Evolutionary conservation across 495 filamentous ascomycete species (phyloP).

Genomic region (Pseudevernia furfuracea): DNA sequence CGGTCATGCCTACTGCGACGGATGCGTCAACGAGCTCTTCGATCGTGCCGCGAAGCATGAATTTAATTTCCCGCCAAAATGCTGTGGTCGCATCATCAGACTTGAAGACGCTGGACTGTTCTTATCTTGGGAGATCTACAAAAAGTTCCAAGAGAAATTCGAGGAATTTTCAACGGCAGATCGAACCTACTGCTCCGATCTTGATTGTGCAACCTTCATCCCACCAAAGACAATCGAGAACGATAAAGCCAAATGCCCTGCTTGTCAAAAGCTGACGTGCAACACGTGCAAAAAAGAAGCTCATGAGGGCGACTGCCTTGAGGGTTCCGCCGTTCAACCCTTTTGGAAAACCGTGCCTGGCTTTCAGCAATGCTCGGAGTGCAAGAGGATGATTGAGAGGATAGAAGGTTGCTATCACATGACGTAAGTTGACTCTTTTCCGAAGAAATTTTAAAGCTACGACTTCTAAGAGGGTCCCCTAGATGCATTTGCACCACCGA

Average conservation of each 20-base stretch:
- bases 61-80: neutral
- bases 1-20: neutral
- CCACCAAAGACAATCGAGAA: conserved; percentile 19
- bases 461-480: neutral
- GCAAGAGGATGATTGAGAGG: conserved; percentile 14
- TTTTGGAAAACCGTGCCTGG: neutral
- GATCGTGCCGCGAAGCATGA: neutral
- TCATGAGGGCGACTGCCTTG: conserved; percentile 8
- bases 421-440: neutral
- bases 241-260: conserved; percentile 34
- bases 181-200: conserved; percentile 1
- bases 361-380: conserved; percentile 10
- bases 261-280: conserved; percentile 27
- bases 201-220: neutral
- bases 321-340: neutral
- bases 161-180: neutral
- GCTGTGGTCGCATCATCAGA: neutral
- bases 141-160: neutral
- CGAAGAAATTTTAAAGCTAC: neutral
- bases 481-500: conserved; percentile 12
- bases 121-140: neutral
- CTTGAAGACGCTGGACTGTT: neutral
- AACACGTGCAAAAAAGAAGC: neutral
- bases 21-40: neutral
- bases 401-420: conserved; percentile 13